Percentiles rank a stretch among this genome's conserved stretches.
Conservation (phyloP, 768 basidiomycete genomes). For the Leccinum sublutescens region DNA sequence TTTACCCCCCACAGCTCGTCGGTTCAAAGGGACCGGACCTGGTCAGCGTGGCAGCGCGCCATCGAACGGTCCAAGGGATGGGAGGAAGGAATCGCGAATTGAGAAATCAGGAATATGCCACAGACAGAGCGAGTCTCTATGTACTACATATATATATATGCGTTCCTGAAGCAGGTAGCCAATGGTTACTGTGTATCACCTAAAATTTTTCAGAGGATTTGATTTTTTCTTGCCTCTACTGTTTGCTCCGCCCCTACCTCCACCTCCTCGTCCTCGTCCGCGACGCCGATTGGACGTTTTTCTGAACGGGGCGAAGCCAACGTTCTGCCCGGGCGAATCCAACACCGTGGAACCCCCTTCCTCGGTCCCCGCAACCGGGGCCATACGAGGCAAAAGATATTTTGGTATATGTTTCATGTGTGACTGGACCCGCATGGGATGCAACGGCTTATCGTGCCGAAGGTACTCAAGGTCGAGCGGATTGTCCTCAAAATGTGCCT, state of each 20-base stretch:
- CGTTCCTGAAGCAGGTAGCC: background rate
- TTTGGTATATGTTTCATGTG: constrained; percentile 97
- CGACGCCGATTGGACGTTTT: constrained; percentile 49
- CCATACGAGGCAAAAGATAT: constrained; percentile 82
- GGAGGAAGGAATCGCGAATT: constrained; percentile 54
- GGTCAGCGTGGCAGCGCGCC: constrained; percentile 85
- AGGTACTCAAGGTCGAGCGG: constrained; percentile 90
- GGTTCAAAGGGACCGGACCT: constrained; percentile 49
- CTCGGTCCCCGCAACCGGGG: constrained; percentile 41
- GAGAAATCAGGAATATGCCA: constrained; percentile 6
- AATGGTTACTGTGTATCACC: constrained; percentile 19
- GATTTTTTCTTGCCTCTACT: constrained; percentile 61
- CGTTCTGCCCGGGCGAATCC: constrained; percentile 28
- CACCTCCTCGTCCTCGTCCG: constrained; percentile 55
- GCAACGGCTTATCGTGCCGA: constrained; percentile 91
- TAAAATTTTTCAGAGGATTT: constrained; percentile 82
- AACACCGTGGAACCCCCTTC: constrained; percentile 17
- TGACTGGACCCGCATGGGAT: constrained; percentile 84
- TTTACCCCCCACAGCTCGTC: constrained; percentile 52
- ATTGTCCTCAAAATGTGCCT: constrained; percentile 99
- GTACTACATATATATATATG: background rate
- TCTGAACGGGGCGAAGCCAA: constrained; percentile 72
- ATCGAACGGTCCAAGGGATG: constrained; percentile 82
- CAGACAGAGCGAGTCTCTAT: background rate
- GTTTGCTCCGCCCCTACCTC: constrained; percentile 36